Evolutionary conservation across 805 yeast genomes (phyloP), one percentile per base, ranked within the genome.

Genomic region (Lipomyces japonicus): DNA sequence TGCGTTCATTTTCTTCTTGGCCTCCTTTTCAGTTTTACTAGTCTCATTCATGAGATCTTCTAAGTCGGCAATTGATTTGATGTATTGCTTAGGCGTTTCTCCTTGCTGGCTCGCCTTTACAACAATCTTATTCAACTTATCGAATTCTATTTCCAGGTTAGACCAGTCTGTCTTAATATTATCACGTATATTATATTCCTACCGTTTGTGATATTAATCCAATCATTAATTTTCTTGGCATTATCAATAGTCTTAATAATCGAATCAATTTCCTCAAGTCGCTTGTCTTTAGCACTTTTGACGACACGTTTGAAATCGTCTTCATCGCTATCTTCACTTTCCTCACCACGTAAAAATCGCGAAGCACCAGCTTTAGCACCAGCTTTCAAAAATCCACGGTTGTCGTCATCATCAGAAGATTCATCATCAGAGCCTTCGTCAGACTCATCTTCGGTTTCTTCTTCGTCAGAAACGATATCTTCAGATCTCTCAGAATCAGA

Each of bases 241-340:
- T 77, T 76, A 64, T 83, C 89, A 62, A 89, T 79, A 45, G 79
- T 75, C 63, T 80, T 82, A 60, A 83, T 78, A 30, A 78, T 69
- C 23, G 75, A 74, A 61, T 79, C 82, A 72, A 93, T 78, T 68
- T 93, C 98, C 65, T 89, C 97, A 61, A 89, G 68, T 53, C 89
- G 76, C 74, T 91, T 93, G 59, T 90, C 97, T 71, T 84, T 87
- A 46, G 97, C 96, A 51, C 93, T 82, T 72, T 87, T 90, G 61
- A 91, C 96, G 37, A 89, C 88, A 60, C 83, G 85, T 67, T 81
- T 84, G 64, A 82, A 86, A 14, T 57, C 61, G 51, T 84, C 91
- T 50, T 80, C 86, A 46, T 71, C 76, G 25, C 67, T 68, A 14
- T 69, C 75, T 38, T 69, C 71, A 46, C 63, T 66, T 39, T 64